Base-by-base conservation (phyloP, 805 yeast genomes). In the Sugiyamaella lignohabitans region DNA sequence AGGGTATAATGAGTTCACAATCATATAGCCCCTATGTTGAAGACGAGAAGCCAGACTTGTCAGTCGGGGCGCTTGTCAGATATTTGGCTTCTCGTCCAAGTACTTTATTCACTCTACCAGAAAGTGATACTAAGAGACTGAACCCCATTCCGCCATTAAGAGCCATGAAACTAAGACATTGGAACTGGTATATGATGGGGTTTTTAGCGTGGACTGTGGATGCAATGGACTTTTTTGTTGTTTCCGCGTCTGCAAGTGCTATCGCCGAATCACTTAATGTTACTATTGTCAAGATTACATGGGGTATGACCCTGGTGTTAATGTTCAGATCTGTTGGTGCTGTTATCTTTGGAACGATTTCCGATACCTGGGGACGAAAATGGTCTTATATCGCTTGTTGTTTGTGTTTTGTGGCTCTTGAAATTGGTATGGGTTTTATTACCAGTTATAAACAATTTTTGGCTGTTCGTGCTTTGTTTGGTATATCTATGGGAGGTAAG, bases 261-360 rank as follows among this genome's bases (percentile, higher is more conserved):
- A 68, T 83, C 42, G 81, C 85, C 32, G 55, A 59, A 32, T 57
- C 73, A 2, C 71, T 82, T 42, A 67, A 65, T 24, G 68, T 63
- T 5, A 45, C 68, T 1, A 69, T 74, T 27, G 68, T 68, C 19
- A 74, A 74, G 40, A 71, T 82, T 53, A 77, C 87, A 11, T 81
- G 85, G 84, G 87, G 86, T 43, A 73, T 82, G 51, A 79, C 86
- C 5, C 66, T 80, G 51, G 87, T 80, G 37, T 70, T 82, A 19
- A 81, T 82, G 85, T 69, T 82, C 44, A 71, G 88, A 45, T 75
- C 85, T 2, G 78, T 78, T 2, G 88, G 88, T 39, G 87, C 88
- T 1, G 60, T 80, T n/a, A 66, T 76, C 30, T 80, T 82, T 57
- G 88, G 88, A 34, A 58, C 72, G 22, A 62, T 75, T 51, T 74